Conservation (phyloP, 768 basidiomycete species). For the Boletus subparvulus region DNA sequence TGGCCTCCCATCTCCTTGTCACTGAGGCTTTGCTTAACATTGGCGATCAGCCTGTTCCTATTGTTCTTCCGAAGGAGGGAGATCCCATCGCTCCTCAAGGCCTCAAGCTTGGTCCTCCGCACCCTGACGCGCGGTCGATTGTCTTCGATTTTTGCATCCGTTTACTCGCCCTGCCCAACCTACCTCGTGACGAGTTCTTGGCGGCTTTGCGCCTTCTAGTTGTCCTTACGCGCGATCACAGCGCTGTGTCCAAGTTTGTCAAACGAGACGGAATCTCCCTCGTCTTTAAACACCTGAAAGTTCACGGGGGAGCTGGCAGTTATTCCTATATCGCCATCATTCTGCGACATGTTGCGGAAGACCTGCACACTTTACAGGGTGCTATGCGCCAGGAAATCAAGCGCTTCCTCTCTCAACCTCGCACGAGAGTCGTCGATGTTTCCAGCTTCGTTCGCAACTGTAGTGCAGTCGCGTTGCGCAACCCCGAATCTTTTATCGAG, state of each 20-base stretch:
- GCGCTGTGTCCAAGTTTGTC: slow-evolving; percentile 65
- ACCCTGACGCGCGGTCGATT: slow-evolving; percentile 57
- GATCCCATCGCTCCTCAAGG: slow-evolving; percentile 55
- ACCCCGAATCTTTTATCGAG: slow-evolving; percentile 73
- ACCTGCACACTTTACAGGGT: slow-evolving; percentile 55
- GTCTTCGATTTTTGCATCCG: slow-evolving; percentile 78
- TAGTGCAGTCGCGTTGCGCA: slow-evolving; percentile 77
- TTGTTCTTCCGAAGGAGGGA: slow-evolving; percentile 67
- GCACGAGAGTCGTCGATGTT: slow-evolving; percentile 68
- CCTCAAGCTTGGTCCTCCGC: slow-evolving; percentile 58
- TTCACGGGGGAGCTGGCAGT: slow-evolving; percentile 57
- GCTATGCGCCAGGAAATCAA: slow-evolving; percentile 85
- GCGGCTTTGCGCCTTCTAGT: slow-evolving; percentile 82
- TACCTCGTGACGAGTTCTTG: slow-evolving; percentile 80
- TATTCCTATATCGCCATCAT: slow-evolving; percentile 86
- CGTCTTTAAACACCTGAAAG: slow-evolving; percentile 68
- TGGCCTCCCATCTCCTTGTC: slow-evolving; percentile 81
- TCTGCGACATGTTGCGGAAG: slow-evolving; percentile 90
- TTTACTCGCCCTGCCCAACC: slow-evolving; percentile 59
- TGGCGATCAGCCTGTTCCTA: slow-evolving; percentile 67
- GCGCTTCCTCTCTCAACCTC: slow-evolving; percentile 73
- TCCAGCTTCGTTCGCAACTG: slow-evolving; percentile 72
- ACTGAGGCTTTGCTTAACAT: slow-evolving; percentile 79
- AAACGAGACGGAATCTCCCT: slow-evolving; percentile 58
- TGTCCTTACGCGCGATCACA: slow-evolving; percentile 73